Conservation (phyloP, 2,329 filamentous ascomycete species). For the Fusarium annulatum region DNA sequence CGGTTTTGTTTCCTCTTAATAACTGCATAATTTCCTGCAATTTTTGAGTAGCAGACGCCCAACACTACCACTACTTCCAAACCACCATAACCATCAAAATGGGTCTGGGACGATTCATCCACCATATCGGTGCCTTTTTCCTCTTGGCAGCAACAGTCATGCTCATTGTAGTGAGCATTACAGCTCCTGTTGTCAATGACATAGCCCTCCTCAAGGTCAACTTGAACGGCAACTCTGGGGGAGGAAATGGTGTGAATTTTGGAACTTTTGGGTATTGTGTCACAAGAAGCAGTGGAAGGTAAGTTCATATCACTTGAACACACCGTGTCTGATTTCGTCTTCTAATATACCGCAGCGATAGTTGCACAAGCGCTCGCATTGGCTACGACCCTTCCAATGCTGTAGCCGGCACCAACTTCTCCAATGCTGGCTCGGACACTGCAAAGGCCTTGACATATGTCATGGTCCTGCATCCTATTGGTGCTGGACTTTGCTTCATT, state of each 20-base stretch:
- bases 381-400: conserved; percentile 67
- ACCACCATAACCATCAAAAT: conserved; percentile 49
- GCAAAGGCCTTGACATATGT: conserved; percentile 64
- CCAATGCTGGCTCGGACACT: conserved; percentile 56
- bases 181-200: conserved; percentile 67
- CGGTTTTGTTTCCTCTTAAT: not conserved
- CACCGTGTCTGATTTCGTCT: not conserved
- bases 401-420: conserved; percentile 56
- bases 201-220: conserved; percentile 65
- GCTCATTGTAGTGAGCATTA: conserved; percentile 68
- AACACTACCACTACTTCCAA: not conserved
- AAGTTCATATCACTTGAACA: not conserved
- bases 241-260: conserved; percentile 60
- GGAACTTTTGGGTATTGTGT: conserved; percentile 72
- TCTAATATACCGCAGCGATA: conserved; percentile 50
- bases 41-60: conserved; percentile 1
- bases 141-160: conserved; percentile 66
- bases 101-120: conserved; percentile 62
- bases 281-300: conserved; percentile 43
- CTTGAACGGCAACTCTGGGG: conserved; percentile 52
- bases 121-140: conserved; percentile 68
- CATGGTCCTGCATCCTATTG: conserved; percentile 72
- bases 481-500: conserved; percentile 66
- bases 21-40: not conserved
- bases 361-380: conserved; percentile 60